Percentiles rank a stretch among this genome's conserved stretches.
Conservation (phyloP, 225 moss, liverwort and hornwort species). For the Antitrichia curtipendula region DNA sequence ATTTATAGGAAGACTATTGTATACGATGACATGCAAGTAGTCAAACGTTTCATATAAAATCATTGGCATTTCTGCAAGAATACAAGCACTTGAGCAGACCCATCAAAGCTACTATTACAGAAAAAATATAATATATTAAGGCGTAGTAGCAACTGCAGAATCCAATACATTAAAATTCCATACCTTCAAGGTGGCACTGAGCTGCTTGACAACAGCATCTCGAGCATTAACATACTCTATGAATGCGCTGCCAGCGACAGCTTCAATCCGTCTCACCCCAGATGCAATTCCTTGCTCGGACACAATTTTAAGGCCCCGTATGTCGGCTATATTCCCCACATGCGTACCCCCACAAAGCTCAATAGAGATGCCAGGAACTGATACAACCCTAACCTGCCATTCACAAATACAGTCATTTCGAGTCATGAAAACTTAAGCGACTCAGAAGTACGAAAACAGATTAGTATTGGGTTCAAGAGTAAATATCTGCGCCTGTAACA, state of each 20-base stretch:
- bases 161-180: background rate
- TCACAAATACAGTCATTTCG: background rate
- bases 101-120: background rate
- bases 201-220: slow-evolving; percentile 61
- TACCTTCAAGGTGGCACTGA: slow-evolving; percentile 52
- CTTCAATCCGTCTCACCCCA: slow-evolving; percentile 87
- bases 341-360: slow-evolving; percentile 96
- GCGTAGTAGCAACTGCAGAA: background rate
- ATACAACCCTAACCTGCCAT: slow-evolving; percentile 69
- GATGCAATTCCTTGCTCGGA: slow-evolving; percentile 93
- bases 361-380: slow-evolving; percentile 80
- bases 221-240: slow-evolving; percentile 55
- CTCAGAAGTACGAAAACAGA: background rate
- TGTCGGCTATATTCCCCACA: slow-evolving; percentile 75
- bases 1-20: background rate
- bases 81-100: background rate
- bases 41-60: background rate
- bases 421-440: background rate
- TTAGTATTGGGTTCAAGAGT: background rate
- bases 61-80: background rate
- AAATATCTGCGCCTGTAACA: background rate
- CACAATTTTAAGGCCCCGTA: slow-evolving; percentile 75
- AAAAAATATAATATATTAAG: background rate
- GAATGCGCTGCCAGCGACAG: slow-evolving; percentile 68
- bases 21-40: background rate